Evolutionary conservation across 2,329 filamentous ascomycete species (phyloP).

Genomic region (Colletotrichum echinochloae): DNA sequence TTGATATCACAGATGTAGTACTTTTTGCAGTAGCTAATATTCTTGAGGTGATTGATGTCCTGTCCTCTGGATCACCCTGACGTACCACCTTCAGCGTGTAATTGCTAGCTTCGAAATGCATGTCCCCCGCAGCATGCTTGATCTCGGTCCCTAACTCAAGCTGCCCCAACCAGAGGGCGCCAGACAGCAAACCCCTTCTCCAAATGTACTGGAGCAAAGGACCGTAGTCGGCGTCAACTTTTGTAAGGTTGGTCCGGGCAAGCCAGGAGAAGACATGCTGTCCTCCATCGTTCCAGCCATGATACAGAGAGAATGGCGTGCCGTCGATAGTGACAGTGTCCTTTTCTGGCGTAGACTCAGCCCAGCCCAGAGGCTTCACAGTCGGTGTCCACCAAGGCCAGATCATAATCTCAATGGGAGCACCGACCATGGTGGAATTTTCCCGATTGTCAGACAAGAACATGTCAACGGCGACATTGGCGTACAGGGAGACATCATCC

Average conservation of each 20-base stretch:
- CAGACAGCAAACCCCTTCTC: slow-evolving; percentile 34
- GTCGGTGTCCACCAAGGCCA: slow-evolving; percentile 40
- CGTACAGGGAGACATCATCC: slow-evolving; percentile 29
- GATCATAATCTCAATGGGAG: slow-evolving; percentile 39
- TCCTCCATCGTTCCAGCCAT: slow-evolving; percentile 39
- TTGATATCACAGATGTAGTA: neutral
- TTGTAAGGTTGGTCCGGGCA: slow-evolving; percentile 33
- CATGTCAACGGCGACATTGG: slow-evolving; percentile 40
- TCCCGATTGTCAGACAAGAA: slow-evolving; percentile 34
- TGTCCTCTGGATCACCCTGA: slow-evolving; percentile 35
- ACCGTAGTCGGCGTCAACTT: slow-evolving; percentile 33
- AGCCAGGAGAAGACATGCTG: slow-evolving; percentile 39
- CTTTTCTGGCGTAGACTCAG: slow-evolving; percentile 33
- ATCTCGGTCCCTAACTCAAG: slow-evolving; percentile 36
- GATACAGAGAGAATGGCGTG: slow-evolving; percentile 35
- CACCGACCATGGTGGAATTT: slow-evolving; percentile 35
- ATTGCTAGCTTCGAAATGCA: slow-evolving; percentile 36
- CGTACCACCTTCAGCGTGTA: slow-evolving; percentile 36
- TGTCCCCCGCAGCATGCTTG: slow-evolving; percentile 32
- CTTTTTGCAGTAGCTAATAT: neutral
- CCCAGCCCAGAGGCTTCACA: slow-evolving; percentile 37
- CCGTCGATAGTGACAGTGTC: slow-evolving; percentile 35
- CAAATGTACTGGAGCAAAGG: slow-evolving; percentile 38
- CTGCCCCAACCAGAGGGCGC: slow-evolving; percentile 33
- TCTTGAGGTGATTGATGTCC: neutral